Base-by-base conservation (phyloP, 2,329 filamentous ascomycete species). In the Nemania sp. region DNA sequence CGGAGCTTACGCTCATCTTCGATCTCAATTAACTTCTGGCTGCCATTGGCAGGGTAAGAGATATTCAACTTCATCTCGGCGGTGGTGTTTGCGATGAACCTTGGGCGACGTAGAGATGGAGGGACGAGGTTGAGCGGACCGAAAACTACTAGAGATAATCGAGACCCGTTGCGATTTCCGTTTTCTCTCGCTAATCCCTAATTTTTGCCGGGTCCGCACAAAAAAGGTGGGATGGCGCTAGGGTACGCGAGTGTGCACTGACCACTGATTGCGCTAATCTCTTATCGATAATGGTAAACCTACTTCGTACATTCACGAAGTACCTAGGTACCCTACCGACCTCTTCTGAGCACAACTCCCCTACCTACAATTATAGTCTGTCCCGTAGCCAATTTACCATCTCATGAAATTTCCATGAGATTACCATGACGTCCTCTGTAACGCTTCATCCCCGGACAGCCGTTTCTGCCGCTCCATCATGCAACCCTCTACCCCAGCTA, bases 1-100 rank as follows among this genome's bases (percentile, higher is more conserved):
- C 91, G 89, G 78, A 97, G 86, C 86, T 96, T 97, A 82, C 92
- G 91, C 81, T 99, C 95, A 89, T 99, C 95, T 75, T 99, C 94
- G 72, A 99, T 82, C 71, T 99, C 95, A 82, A 99, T 88, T 77
- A 99, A 86, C 86, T 99, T 99, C 81, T 99, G 94, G 75, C 91
- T 94, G 87, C 94, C 94, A 82, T 97, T 97, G 87, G 93, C 91
- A 81, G 94, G 94, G 88, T 92, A 96, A 71, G 79, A 82, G 72
- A 85, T 82, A 81, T 84, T 84, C 78, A 85, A 77, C 81, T 90
- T 89, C 86, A 89, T 89, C 80, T 82, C 80, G 78, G 75, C 78
- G 74, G 63, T 65, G 58, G 63, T 62, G 72, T 69, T 60, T 56
- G 66, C 61, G 62, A 65, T 67, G 65, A 66, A 68, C 63, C 66